Evolutionary conservation across 306 rosid species (phyloP).

Genomic region (Parietaria judaica): DNA sequence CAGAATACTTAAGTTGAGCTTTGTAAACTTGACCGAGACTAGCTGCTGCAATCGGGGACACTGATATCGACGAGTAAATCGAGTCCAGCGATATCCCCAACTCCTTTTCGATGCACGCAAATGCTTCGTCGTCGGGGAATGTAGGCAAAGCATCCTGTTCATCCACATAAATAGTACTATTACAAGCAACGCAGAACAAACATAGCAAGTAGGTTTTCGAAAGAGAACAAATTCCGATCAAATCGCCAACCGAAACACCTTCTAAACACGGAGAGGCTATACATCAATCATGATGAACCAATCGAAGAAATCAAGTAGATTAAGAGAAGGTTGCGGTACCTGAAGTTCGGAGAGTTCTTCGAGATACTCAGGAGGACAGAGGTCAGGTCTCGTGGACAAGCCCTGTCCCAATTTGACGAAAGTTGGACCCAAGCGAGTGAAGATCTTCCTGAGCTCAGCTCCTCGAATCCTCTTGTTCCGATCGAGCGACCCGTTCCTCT

Average conservation of each 20-base stretch:
- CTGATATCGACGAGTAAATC: slow-evolving; percentile 58
- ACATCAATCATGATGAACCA: slow-evolving; percentile 9
- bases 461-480: slow-evolving; percentile 60
- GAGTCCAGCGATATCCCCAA: slow-evolving; percentile 62
- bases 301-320: too few relatives aligned
- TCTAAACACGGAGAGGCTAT: neutral
- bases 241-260: too few relatives aligned
- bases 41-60: slow-evolving; percentile 88
- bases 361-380: slow-evolving; percentile 80
- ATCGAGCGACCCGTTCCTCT: slow-evolving; percentile 48
- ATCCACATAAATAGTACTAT: neutral
- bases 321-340: slow-evolving; percentile 14
- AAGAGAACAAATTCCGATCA: too few relatives aligned
- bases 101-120: slow-evolving; percentile 81
- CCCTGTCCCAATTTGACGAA: slow-evolving; percentile 95
- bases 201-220: too few relatives aligned
- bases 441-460: slow-evolving; percentile 49
- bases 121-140: slow-evolving; percentile 78
- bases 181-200: too few relatives aligned
- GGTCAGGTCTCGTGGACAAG: slow-evolving; percentile 86
- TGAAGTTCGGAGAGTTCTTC: slow-evolving; percentile 92
- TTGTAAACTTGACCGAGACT: slow-evolving; percentile 97
- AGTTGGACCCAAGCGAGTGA: slow-evolving; percentile 87
- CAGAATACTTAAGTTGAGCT: slow-evolving; percentile 56
- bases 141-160: slow-evolving; percentile 86